Conservation (phyloP, 2,329 filamentous ascomycete species). For the Colletotrichum filicis region DNA sequence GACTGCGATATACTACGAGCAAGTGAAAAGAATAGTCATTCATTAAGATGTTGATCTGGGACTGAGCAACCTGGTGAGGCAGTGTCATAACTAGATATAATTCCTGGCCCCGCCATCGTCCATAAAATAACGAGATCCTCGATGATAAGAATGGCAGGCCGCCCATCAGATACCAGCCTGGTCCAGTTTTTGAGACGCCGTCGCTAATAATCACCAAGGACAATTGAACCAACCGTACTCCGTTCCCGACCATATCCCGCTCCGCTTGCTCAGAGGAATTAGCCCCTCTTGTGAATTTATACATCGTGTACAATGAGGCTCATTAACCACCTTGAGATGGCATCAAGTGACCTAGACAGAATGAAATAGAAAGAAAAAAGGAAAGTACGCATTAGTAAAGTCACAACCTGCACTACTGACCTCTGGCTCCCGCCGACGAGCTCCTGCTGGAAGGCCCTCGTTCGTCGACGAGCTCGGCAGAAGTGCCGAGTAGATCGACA, state of each 20-base stretch:
- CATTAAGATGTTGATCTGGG: conserved; percentile 3
- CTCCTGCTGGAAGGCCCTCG: conserved; percentile 23
- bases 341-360: background rate
- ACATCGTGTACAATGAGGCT: conserved; percentile 17
- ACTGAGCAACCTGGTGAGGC: background rate
- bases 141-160: background rate
- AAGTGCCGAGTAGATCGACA: conserved; percentile 61
- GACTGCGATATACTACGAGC: background rate
- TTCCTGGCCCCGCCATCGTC: background rate
- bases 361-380: background rate
- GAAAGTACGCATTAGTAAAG: background rate
- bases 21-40: background rate
- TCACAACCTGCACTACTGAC: background rate
- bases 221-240: conserved; percentile 21
- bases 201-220: conserved; percentile 23
- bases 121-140: background rate
- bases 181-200: conserved; percentile 31
- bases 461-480: conserved; percentile 67
- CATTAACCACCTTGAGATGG: background rate
- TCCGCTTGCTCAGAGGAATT: background rate
- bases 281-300: conserved; percentile 7
- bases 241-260: conserved; percentile 3
- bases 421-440: conserved; percentile 24
- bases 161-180: conserved; percentile 25
- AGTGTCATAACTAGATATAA: conserved; percentile 19